phyloP scores from a whole-genome alignment of 768 basidiomycete genomes.

The Rhizopogon salebrosus region DNA sequence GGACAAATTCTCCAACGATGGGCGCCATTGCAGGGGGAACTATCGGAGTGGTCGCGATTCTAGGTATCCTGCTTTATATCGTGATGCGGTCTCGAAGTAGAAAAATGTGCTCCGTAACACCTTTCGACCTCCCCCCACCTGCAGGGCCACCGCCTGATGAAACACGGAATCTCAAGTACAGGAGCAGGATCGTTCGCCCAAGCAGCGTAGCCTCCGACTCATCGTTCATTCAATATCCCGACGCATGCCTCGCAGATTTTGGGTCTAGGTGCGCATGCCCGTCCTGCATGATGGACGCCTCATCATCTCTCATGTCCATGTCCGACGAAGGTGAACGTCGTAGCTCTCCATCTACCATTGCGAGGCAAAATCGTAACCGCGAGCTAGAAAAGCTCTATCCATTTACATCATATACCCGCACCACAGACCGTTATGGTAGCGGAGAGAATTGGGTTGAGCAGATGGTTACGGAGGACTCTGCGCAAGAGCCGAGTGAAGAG shows the following conservation, averaged over 20 bases:
- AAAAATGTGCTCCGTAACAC: background rate
- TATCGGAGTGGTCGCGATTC: background rate
- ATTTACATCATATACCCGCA: background rate
- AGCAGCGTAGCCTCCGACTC: background rate
- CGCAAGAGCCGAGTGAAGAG: background rate
- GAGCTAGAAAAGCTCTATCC: slow-evolving; percentile 1
- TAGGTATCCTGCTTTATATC: background rate
- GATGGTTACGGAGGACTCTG: background rate
- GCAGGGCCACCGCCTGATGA: background rate
- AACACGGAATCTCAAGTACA: background rate
- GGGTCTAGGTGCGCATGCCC: background rate
- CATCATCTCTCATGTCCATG: background rate
- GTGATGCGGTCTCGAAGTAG: background rate
- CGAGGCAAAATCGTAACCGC: background rate
- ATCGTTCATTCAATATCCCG: slow-evolving; percentile 4
- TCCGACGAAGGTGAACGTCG: background rate
- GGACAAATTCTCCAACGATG: background rate
- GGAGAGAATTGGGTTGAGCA: background rate
- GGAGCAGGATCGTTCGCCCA: background rate
- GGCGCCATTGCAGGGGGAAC: background rate
- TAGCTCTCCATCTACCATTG: background rate
- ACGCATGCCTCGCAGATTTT: background rate
- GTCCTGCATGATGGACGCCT: background rate
- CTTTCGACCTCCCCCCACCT: background rate
- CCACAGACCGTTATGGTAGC: background rate